phyloP scores from a whole-genome alignment of 1,139 yeast genomes.

The Zygoascus meyerae region DNA sequence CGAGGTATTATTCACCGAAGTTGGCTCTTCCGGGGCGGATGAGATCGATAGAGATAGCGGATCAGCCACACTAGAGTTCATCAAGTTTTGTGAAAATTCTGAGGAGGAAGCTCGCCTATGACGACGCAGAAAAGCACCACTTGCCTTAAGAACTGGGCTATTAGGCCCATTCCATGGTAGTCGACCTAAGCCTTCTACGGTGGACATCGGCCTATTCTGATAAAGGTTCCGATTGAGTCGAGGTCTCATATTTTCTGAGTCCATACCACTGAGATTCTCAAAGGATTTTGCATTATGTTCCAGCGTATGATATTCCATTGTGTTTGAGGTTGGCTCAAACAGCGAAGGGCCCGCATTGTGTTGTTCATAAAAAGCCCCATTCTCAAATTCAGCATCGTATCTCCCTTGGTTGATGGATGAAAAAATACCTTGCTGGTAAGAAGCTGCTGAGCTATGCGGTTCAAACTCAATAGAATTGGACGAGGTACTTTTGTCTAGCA shows the following conservation, averaged over 20 bases:
- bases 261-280: slow-evolving; percentile 6
- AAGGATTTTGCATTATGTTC: slow-evolving; percentile 6
- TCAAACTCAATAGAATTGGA: slow-evolving; percentile 5
- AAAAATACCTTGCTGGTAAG: not conserved
- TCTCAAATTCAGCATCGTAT: not conserved
- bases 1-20: not conserved
- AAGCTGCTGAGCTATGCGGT: not conserved
- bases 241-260: not conserved
- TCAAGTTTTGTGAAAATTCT: slow-evolving; percentile 5
- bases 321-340: not conserved
- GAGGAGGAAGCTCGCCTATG: slow-evolving; percentile 18
- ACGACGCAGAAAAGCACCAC: slow-evolving; percentile 1
- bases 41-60: not conserved
- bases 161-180: slow-evolving; percentile 3
- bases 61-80: not conserved
- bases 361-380: not conserved
- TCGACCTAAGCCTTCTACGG: not conserved
- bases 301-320: not conserved
- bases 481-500: slow-evolving; percentile 37
- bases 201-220: slow-evolving; percentile 1
- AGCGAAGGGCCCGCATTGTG: not conserved
- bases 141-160: not conserved
- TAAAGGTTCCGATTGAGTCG: not conserved
- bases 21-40: too few species aligned
- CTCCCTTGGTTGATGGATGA: not conserved